Percentiles rank a stretch among this genome's conserved stretches.
These are phyloP conservation scores for Aspergillus kassunensis DNA, from an alignment of 495 filamentous ascomycete species.

Conservation along the genomic window DNA sequence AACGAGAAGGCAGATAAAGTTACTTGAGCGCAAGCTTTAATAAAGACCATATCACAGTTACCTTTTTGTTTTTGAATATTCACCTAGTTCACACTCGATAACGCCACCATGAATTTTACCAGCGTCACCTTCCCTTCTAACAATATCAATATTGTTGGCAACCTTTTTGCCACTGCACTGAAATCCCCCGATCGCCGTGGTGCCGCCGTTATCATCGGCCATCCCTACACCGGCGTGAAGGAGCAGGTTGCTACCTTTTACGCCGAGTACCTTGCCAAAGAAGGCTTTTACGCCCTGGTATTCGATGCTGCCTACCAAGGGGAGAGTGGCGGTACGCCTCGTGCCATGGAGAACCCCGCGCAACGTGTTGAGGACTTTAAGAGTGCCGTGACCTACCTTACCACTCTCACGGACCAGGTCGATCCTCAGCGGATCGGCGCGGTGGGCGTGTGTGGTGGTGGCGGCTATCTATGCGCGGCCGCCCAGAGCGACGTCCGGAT, in stretches of 20 bases:
- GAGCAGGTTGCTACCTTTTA: slow-evolving; percentile 36
- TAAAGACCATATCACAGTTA: too few relatives aligned
- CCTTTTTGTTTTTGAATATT: too few relatives aligned
- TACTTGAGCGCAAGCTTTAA: too few relatives aligned
- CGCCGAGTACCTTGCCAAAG: slow-evolving; percentile 24
- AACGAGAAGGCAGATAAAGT: too few relatives aligned
- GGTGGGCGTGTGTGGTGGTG: slow-evolving; percentile 39
- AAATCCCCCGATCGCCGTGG: too few relatives aligned
- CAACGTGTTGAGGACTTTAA: slow-evolving; percentile 38
- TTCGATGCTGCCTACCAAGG: slow-evolving; percentile 41
- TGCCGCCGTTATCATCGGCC: slow-evolving; percentile 34
- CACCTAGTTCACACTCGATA: too few relatives aligned
- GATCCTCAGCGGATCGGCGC: slow-evolving; percentile 32
- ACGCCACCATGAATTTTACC: too few relatives aligned
- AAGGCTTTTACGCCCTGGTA: slow-evolving; percentile 31
- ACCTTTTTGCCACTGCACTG: too few relatives aligned
- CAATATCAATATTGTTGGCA: too few relatives aligned
- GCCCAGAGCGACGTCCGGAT: slow-evolving; percentile 37
- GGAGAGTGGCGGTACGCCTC: slow-evolving; percentile 30
- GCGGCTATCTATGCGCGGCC: slow-evolving; percentile 32
- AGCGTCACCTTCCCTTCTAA: too few relatives aligned
- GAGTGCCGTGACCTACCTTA: slow-evolving; percentile 33
- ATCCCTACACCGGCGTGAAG: slow-evolving; percentile 35
- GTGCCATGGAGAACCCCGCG: slow-evolving; percentile 33
- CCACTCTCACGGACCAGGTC: slow-evolving; percentile 21